Evolutionary conservation across 768 basidiomycete species (phyloP), one percentile per base, ranked within the genome.

Genomic region (Russula sp.): DNA sequence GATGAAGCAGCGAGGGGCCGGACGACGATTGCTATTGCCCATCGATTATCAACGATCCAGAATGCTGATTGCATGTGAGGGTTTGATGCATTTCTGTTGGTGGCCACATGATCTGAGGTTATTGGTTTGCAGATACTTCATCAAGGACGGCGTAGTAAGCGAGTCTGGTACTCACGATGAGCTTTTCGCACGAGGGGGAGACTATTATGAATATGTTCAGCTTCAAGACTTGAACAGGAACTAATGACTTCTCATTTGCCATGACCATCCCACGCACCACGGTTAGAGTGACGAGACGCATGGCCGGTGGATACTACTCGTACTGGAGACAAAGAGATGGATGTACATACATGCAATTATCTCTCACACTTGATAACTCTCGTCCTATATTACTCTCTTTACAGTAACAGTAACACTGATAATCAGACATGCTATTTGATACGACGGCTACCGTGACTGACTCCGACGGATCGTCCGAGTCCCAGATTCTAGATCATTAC

Each of bases 11-110:
- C 94, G 3, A 89, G 85, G 76, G 95, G 94, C 45, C 83, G 96
- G 61, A 96, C 95, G 7, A 97, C 94, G 9, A 88, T 95, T 63
- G 90, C 95, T 18, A 96, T 99, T 65, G 96, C 96, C 2, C 97
- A 98, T 76, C 83, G 97, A 59, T 76, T 99, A 62, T 91, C 89
- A 16, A 82, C 81, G 0, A 82, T 84, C 63, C 81, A 82, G 68
- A 77, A 72, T 49, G 70, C 70, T 13, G 70, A 71, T 53, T 55
- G 68, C 68, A 71, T 70, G 71, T 68, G 55, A 56, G 70, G 68
- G 13, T 48, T 50, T 49, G 31, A 11, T 34, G 27, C 5, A 40
- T 55, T 40, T 14, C 1, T 52, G 7, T 63, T 61, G 1, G 27
- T 54, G 13, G 6, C 27, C 8, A 27, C 31, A 20, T 14, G 8